A percentile compares a stretch with the other conserved stretches of the same genome.
Conservation (phyloP, 73 alveolate genomes). For the Paramecium bursaria region DNA sequence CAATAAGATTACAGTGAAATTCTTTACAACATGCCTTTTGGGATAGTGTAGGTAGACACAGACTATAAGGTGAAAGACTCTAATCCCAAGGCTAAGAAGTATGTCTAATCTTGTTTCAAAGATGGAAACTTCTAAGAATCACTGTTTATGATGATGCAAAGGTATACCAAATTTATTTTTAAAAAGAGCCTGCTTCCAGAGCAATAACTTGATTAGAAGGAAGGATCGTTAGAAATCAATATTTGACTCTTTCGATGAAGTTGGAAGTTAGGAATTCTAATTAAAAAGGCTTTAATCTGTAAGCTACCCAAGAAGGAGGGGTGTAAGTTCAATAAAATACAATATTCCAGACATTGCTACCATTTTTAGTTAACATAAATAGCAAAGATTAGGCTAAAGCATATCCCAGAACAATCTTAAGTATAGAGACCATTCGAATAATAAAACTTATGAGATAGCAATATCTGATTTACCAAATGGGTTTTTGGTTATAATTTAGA, state of each 20-base stretch:
- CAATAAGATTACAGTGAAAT: constrained; percentile 1
- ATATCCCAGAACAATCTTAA: neutral
- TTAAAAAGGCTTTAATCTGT: constrained; percentile 22
- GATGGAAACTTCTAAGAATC: constrained; percentile 6
- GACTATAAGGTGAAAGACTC: neutral
- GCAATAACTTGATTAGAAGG: neutral
- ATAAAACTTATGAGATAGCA: constrained; percentile 31
- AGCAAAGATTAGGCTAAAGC: neutral
- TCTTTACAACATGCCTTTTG: constrained; percentile 10
- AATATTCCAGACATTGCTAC: constrained; percentile 12
- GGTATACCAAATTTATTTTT: neutral
- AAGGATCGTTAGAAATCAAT: constrained; percentile 28
- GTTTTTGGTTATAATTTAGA: constrained; percentile 1
- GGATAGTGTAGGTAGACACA: neutral
- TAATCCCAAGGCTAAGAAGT: neutral
- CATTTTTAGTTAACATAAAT: constrained; percentile 16
- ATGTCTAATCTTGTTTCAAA: neutral
- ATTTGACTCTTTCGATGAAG: constrained; percentile 37
- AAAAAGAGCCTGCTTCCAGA: constrained; percentile 14
- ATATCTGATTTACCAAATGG: constrained; percentile 14
- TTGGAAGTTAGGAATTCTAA: neutral
- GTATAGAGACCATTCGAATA: neutral
- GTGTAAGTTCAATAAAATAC: neutral
- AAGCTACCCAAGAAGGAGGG: constrained; percentile 5
- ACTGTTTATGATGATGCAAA: constrained; percentile 7